A percentile compares a stretch with the other conserved stretches of the same genome.
phyloP scores from a whole-genome alignment of 768 basidiomycete genomes.

The Cyclocybe aegerita region DNA sequence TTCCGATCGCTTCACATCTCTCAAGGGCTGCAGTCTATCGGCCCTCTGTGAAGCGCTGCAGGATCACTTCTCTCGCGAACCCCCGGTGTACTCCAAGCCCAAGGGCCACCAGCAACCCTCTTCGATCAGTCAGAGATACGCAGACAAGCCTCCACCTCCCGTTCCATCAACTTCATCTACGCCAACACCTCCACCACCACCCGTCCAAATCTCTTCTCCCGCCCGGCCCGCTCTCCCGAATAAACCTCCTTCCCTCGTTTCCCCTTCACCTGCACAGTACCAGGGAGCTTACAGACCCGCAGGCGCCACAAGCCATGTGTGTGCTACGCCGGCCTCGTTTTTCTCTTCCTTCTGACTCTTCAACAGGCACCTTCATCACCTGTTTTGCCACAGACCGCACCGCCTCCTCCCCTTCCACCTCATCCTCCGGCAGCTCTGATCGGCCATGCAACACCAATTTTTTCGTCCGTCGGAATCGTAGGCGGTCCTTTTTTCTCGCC shows the following conservation, averaged over 20 bases:
- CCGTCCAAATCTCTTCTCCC: conserved; percentile 16
- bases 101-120: conserved; percentile 24
- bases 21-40: conserved; percentile 74
- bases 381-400: conserved; percentile 9
- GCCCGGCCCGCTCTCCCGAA: conserved; percentile 32
- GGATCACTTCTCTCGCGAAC: conserved; percentile 77
- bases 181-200: conserved; percentile 8
- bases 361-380: conserved; percentile 3
- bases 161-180: conserved; percentile 22
- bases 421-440: conserved; percentile 12
- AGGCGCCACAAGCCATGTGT: too few relatives aligned
- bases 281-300: background rate
- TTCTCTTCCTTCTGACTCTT: conserved; percentile 1
- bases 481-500: conserved; percentile 1
- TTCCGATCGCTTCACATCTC: conserved; percentile 4
- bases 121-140: conserved; percentile 13
- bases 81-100: conserved; percentile 90
- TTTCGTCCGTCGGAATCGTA: conserved; percentile 4
- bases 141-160: conserved; percentile 30
- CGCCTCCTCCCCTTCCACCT: conserved; percentile 14
- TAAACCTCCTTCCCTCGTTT: conserved; percentile 25
- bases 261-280: background rate
- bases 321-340: background rate
- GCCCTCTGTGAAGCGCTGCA: conserved; percentile 77
- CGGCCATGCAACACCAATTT: conserved; percentile 13